phyloP scores from a whole-genome alignment of 106 monocot species.

The Xerophyta viscosa region DNA sequence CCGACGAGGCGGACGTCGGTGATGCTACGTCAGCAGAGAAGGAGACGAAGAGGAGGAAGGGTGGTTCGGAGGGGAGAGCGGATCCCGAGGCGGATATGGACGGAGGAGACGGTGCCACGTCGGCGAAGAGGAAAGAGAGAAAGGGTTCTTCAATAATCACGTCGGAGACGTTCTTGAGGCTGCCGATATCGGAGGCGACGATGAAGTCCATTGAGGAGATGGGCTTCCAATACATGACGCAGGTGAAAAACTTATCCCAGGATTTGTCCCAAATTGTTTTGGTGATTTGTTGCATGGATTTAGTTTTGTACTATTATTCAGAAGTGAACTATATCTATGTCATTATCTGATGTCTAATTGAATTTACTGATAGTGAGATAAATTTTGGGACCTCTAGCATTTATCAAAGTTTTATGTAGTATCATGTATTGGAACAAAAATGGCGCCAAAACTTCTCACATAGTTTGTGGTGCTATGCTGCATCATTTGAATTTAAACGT shows the following conservation, averaged over 20 bases:
- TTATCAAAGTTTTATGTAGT: no score
- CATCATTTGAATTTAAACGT: no score
- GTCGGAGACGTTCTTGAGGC: slow-evolving; percentile 42
- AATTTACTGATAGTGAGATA: no score
- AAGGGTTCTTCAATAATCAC: slow-evolving; percentile 46
- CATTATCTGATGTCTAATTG: no score
- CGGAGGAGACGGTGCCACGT: slow-evolving; percentile 15
- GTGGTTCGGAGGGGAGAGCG: slow-evolving; percentile 7
- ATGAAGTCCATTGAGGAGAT: slow-evolving; percentile 61
- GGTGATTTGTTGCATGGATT: no score
- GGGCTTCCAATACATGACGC: slow-evolving; percentile 79
- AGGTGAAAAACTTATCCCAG: slow-evolving; percentile 19
- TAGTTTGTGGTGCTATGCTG: no score
- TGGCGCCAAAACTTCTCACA: no score
- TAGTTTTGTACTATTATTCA: no score
- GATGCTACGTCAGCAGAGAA: not conserved
- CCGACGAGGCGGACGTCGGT: slow-evolving; percentile 14
- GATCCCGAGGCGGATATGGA: slow-evolving; percentile 4
- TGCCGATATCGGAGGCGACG: slow-evolving; percentile 49
- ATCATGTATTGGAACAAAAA: no score
- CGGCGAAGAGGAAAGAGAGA: slow-evolving; percentile 18
- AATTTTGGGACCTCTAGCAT: no score
- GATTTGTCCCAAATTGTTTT: no score
- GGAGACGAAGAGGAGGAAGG: slow-evolving; percentile 7
- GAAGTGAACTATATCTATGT: no score